Base-by-base conservation (phyloP, 1,284 basidiomycete species). In the Malassezia psittaci region DNA sequence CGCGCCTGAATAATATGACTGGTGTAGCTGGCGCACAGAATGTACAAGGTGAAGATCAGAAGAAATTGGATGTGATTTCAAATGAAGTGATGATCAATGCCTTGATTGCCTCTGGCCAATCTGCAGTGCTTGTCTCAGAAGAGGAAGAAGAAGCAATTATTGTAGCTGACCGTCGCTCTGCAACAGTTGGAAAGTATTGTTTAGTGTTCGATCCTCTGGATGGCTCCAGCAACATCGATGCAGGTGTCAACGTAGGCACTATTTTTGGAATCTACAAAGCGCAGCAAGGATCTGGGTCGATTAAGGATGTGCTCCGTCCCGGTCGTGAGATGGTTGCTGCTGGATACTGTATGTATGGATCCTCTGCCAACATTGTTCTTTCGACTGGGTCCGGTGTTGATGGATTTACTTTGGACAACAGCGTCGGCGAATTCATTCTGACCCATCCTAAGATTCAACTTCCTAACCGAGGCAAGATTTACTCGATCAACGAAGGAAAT, bases 401-500 rank as follows among this genome's bases (percentile, higher is more conserved):
- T 76, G 94, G 94, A 48, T 98, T 96, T 80, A 99, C 94, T 13
- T 84, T 99, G 50, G 94, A 99, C 77, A 87, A 88, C 50, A 57
- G 50, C 48, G 65, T 74, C 37, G 94, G 94, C 68, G 94, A 99
- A 79, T 99, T 98, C 78, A 96, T 99, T 76, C 83, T 98, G 59
- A 99, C 94, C 36, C 94, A 99, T 79, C 91, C 91, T 21, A 85
- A 96, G 75, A 98, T 99, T 77, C 82, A 83, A 76, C 87, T 99
- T 65, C 94, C 94, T 6, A 68, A 83, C 21, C 85, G 94, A 54
- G 94, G 94, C 66, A 98, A 98, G 80, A 98, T 98, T 75, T 98
- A 99, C 80, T 96, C 91, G 16, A 93, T 96, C 82, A 99, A 98
- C 78, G 94, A 99, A 79, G 93, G 93, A 63, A 98, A 98, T 79